These are phyloP conservation scores for Sarcodon aspratus DNA, from an alignment of 768 basidiomycete species.

Conservation along the genomic window DNA sequence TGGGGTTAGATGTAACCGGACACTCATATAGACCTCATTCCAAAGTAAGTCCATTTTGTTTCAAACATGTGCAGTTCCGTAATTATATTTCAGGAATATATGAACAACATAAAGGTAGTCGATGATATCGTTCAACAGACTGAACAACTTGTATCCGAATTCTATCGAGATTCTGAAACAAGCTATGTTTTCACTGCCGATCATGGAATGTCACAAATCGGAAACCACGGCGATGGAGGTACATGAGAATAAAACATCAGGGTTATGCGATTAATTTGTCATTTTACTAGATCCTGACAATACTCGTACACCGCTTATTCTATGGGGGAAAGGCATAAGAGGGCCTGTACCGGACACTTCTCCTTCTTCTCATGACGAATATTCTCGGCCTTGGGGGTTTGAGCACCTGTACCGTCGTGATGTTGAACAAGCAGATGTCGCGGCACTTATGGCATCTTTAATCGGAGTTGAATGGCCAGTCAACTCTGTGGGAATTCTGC, in stretches of 20 bases:
- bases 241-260: conserved; percentile 12
- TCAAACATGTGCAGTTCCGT: neutral
- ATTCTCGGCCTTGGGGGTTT: conserved; percentile 55
- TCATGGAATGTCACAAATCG: conserved; percentile 83
- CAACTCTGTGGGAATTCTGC: conserved; percentile 69
- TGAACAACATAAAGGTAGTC: conserved; percentile 73
- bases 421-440: conserved; percentile 76
- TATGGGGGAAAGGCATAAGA: conserved; percentile 74
- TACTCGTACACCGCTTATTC: conserved; percentile 74
- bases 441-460: conserved; percentile 67
- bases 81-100: conserved; percentile 51
- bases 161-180: conserved; percentile 60
- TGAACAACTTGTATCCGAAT: conserved; percentile 47
- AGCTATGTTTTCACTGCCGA: conserved; percentile 78
- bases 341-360: conserved; percentile 45
- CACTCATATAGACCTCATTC: conserved; percentile 83
- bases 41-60: conserved; percentile 26
- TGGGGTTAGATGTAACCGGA: conserved; percentile 80
- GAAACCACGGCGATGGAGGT: conserved; percentile 88
- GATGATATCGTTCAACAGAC: conserved; percentile 62
- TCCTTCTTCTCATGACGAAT: conserved; percentile 55
- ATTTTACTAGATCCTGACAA: conserved; percentile 62
- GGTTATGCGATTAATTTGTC: conserved; percentile 1
- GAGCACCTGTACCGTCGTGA: conserved; percentile 52
- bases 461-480: conserved; percentile 68